These are phyloP conservation scores for Fennellomyces sp. DNA, from an alignment of 371 early-diverging fungal genomes.

Conservation along the genomic window DNA sequence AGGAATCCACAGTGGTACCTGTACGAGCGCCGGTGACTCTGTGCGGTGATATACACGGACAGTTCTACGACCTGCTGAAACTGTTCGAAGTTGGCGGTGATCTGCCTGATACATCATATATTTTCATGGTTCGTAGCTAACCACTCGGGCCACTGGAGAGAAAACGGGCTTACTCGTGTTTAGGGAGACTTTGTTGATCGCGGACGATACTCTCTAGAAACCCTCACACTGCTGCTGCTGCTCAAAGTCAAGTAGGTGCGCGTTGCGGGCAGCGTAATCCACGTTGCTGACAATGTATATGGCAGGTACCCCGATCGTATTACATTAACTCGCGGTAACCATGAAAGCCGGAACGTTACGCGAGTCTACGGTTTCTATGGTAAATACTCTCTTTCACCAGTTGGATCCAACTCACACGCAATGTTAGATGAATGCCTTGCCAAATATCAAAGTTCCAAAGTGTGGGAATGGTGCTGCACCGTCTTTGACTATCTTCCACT, in stretches of 20 bases:
- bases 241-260: conserved; percentile 87
- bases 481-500: conserved; percentile 99
- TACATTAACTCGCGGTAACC: conserved; percentile 97
- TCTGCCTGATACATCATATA: conserved; percentile 95
- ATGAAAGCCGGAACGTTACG: conserved; percentile 98
- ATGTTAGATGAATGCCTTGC: conserved; percentile 70
- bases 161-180: background rate
- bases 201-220: conserved; percentile 98
- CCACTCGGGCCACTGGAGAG: background rate
- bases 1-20: conserved; percentile 96
- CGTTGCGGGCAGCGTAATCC: no score
- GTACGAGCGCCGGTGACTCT: conserved; percentile 95
- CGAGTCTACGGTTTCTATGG: conserved; percentile 99
- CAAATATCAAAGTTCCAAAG: conserved; percentile 97
- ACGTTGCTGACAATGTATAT: no score
- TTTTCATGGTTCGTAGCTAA: conserved; percentile 82
- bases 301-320: conserved; percentile 93
- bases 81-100: conserved; percentile 98
- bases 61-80: conserved; percentile 98
- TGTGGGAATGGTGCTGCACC: conserved; percentile 99
- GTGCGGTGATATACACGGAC: conserved; percentile 99
- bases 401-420: background rate
- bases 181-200: conserved; percentile 99
- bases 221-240: conserved; percentile 90
- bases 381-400: conserved; percentile 12